Conservation (phyloP, 106 monocot genomes). For the Xerophyta viscosa region DNA sequence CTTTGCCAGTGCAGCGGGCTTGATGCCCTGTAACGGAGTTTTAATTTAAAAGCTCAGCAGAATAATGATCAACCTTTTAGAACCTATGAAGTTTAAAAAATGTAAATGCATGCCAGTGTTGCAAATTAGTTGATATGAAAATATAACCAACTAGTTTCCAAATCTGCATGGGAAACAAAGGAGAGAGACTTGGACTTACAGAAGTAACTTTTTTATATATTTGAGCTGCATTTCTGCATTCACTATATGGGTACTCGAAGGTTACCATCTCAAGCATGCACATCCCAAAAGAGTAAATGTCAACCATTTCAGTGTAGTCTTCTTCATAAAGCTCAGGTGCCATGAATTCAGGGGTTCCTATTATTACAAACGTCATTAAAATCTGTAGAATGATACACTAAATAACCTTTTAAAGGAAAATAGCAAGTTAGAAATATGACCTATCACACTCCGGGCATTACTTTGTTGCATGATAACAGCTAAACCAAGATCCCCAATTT, state of each 20-base stretch:
- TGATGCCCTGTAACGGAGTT: too few species aligned
- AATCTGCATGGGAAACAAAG: too few species aligned
- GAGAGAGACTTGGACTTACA: conserved; percentile 23
- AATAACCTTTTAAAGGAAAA: background rate
- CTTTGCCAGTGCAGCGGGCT: conserved; percentile 54
- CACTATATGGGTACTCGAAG: conserved; percentile 72
- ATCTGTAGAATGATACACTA: background rate
- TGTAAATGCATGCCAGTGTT: too few species aligned
- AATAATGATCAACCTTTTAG: too few species aligned
- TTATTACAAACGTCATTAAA: background rate
- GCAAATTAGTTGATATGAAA: too few species aligned
- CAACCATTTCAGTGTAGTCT: conserved; percentile 61
- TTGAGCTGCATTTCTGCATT: conserved; percentile 70
- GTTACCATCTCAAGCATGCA: conserved; percentile 73
- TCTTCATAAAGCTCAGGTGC: conserved; percentile 77
- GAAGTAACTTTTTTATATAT: conserved; percentile 65
- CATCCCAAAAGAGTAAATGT: conserved; percentile 82
- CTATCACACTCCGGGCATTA: conserved; percentile 66
- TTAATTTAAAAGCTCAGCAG: too few species aligned
- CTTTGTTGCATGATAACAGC: conserved; percentile 58
- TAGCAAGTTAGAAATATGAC: conserved; percentile 12
- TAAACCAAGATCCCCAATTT: conserved; percentile 89
- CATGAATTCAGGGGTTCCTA: conserved; percentile 84
- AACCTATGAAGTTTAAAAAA: too few species aligned
- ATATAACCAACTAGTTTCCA: too few species aligned